Evolutionary conservation across 306 rosid genomes (phyloP).

Genomic region (Dryas octopetala): DNA sequence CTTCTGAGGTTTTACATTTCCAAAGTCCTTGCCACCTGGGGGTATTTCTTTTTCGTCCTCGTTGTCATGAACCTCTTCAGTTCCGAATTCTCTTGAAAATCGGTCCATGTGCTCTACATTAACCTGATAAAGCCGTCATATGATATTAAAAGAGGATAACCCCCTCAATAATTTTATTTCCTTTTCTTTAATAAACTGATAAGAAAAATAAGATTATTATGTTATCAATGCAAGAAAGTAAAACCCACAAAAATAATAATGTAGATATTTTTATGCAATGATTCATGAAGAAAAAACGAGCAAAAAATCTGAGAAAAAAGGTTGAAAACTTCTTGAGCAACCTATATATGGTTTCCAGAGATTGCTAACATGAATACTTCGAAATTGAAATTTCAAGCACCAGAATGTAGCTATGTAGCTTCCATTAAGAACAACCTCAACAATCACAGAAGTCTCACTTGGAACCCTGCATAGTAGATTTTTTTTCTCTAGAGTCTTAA

Average conservation of each 20-base stretch:
- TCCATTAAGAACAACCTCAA: neutral
- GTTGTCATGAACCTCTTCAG: conserved; percentile 45
- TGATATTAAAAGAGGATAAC: conserved; percentile 16
- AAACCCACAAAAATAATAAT: neutral
- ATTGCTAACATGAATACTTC: neutral
- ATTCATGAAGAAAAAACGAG: neutral
- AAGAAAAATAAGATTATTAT: neutral
- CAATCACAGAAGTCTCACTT: neutral
- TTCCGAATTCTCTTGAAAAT: conserved; percentile 67
- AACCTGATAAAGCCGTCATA: conserved; percentile 45
- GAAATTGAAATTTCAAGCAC: neutral
- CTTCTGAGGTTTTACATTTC: conserved; percentile 35
- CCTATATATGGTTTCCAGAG: neutral
- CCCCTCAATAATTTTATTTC: neutral
- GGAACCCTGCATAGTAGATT: too few relatives aligned
- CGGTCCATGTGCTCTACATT: conserved; percentile 80
- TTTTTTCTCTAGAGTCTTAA: too few relatives aligned
- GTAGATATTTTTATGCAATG: neutral
- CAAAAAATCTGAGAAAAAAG: too few relatives aligned
- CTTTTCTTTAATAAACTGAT: neutral
- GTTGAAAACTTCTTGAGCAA: too few relatives aligned
- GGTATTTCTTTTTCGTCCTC: conserved; percentile 28
- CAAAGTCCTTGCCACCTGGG: conserved; percentile 35
- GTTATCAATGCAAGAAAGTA: neutral
- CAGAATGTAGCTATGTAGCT: neutral